Evolutionary conservation across 345 rosid species (phyloP), one percentile per base, ranked within the genome.

Genomic region (Lenwebbia sp.): DNA sequence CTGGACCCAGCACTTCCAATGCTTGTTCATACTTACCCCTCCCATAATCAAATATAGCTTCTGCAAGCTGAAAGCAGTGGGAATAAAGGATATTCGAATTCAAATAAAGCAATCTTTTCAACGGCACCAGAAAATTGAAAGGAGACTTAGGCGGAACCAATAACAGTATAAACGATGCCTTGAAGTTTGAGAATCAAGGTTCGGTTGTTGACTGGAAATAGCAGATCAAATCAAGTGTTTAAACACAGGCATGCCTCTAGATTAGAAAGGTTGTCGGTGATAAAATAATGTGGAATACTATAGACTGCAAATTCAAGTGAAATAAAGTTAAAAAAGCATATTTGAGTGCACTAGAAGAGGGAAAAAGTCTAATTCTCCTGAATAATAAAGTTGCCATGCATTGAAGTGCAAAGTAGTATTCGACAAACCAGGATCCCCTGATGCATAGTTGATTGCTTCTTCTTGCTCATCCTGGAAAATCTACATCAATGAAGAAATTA

Each of bases 401-500:
- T 5, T 8, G 40, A 44, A 82, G 55, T 26, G 57, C 19, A 82
- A 30, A 82, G 55, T 33, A 82, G 54, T 51, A 6, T 25, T 54
- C 85, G 87, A 91, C 93, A 90, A 85, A 96, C 99, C 98, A 85
- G 89, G 82, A 96, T 85, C 87, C 91, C 98, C 86, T 78, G 88
- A 91, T 90, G 95, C 97, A 96, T 93, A 87, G 87, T n/a, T 82
- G 90, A 89, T 86, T 94, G 98, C 92, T 95, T 96, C 93, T 96
- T 97, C 92, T 90, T 88, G 88, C 83, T 92, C 98, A 93, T 94
- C 89, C 52, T 91, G 3, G 90, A 91, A 62, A 92, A 41, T 89
- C 98, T 97, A 88, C 88, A 90, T 33, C 87, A 86, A 81, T 19
- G 40, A 89, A 51, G 81, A 30, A 85, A 82, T 41, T 82, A 75